These are phyloP conservation scores for Hypomontagnella monticulosa DNA, from an alignment of 495 filamentous ascomycete genomes.

Conservation along the genomic window DNA sequence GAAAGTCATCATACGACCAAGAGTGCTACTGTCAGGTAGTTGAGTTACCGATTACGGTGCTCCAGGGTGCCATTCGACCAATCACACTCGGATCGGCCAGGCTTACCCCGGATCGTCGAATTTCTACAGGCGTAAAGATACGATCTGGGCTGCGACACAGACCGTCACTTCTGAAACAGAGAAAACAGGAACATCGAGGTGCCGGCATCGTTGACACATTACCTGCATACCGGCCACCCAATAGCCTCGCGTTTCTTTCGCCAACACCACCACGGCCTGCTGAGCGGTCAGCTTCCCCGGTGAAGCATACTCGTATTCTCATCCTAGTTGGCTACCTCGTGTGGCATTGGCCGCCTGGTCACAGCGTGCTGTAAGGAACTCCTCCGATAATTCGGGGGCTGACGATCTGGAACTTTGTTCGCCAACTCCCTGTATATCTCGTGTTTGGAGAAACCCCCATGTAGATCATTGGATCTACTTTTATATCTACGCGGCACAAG, in stretches of 20 bases:
- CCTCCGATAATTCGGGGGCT: conserved; percentile 6
- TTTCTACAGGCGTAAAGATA: neutral
- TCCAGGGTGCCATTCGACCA: conserved; percentile 12
- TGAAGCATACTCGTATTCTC: neutral
- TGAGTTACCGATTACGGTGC: conserved; percentile 18
- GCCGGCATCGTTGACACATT: conserved; percentile 23
- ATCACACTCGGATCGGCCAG: conserved; percentile 17
- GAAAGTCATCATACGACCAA: conserved; percentile 10
- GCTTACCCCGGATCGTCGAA: conserved; percentile 34
- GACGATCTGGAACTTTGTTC: conserved; percentile 6
- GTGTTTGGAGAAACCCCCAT: too few species aligned
- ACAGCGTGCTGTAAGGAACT: neutral
- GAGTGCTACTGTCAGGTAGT: neutral
- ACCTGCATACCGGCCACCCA: conserved; percentile 21
- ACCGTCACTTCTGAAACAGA: conserved; percentile 32
- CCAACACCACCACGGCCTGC: too few species aligned
- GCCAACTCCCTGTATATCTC: neutral
- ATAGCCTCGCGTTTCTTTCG: neutral
- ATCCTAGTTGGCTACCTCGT: conserved; percentile 8
- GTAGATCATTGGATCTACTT: too few species aligned
- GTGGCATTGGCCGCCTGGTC: too few species aligned
- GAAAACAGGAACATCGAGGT: conserved; percentile 20
- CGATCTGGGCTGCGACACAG: conserved; percentile 11
- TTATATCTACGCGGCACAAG: too few species aligned
- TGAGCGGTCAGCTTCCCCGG: too few species aligned